Base-by-base conservation (phyloP, 345 rosid species). In the Euclidium syriacum region DNA sequence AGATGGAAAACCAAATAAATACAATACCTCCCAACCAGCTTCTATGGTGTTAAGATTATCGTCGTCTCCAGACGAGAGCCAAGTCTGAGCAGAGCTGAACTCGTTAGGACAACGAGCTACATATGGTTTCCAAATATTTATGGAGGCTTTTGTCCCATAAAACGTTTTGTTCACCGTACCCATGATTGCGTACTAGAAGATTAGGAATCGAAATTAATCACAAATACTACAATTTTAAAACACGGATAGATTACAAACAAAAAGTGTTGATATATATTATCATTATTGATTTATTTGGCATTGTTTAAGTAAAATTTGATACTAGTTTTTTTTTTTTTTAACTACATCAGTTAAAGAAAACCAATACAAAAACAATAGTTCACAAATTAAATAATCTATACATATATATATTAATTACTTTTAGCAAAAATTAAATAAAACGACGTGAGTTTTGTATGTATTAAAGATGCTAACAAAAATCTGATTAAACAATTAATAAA, bases 71-170 rank as follows among this genome's bases (percentile, higher is more conserved):
- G 85, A 78, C 16, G 64, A 17, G 22, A 83, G 68, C 87, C 87
- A 80, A 33, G 81, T 68, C 71, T 80, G 87, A 30, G 85, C 77
- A 62, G 80, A 58, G 77, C 87, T 80, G 66, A 83, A 80, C 26
- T 83, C 87, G 51, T 72, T 26, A 65, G 49, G 51, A n/a, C n/a
- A n/a, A n/a, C n/a, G n/a, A 62, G 74, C 47, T 83, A 78, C 77
- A 53, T 69, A 69, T 30, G 87, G 87, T 64, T 76, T 79, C 87
- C 87, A 83, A 1, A 78, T 74, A 35, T 80, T 80, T 30, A 83
- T 72, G 40, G 65, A 59, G 44, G 65, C 81, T 50, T 74, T 67
- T 3, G 85, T 80, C 36, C 87, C 87, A 66, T 58, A 78, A 53
- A 68, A 76, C 43, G 43, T 76, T 8, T 58, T 81, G 10, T 72